These are phyloP conservation scores for Knufia petricola DNA, from an alignment of 2,329 filamentous ascomycete species.

Conservation along the genomic window DNA sequence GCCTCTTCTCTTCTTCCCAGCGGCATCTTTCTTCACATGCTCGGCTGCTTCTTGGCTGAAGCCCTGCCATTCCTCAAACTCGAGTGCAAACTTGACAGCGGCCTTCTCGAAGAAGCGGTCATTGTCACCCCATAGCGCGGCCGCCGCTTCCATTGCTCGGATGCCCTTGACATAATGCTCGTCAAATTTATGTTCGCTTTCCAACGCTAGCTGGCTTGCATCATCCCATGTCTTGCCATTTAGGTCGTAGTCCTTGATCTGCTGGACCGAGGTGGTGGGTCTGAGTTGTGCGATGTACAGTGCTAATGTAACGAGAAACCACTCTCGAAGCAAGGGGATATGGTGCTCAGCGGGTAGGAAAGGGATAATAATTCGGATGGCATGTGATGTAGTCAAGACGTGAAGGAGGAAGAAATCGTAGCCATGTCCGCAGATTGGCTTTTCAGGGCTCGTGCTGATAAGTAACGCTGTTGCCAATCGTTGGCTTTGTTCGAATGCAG, in stretches of 20 bases:
- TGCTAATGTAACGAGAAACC: slow-evolving; percentile 75
- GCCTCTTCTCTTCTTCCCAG: neutral
- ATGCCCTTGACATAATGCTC: slow-evolving; percentile 79
- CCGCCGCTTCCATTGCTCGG: slow-evolving; percentile 60
- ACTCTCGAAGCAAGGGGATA: slow-evolving; percentile 64
- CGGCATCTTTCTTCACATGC: neutral
- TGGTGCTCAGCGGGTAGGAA: slow-evolving; percentile 65
- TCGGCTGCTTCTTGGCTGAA: slow-evolving; percentile 10
- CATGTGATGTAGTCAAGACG: slow-evolving; percentile 75
- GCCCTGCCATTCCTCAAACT: slow-evolving; percentile 31
- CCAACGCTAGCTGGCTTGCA: slow-evolving; percentile 61
- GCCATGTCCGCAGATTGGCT: slow-evolving; percentile 31
- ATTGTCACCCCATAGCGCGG: slow-evolving; percentile 35
- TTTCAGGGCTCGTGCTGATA: slow-evolving; percentile 26
- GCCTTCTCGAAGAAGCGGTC: slow-evolving; percentile 41
- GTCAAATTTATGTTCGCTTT: slow-evolving; percentile 58
- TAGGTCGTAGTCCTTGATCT: slow-evolving; percentile 46
- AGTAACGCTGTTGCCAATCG: slow-evolving; percentile 42
- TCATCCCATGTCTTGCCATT: slow-evolving; percentile 65
- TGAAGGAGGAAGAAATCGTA: slow-evolving; percentile 83
- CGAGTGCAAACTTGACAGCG: slow-evolving; percentile 39
- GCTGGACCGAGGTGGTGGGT: slow-evolving; percentile 53
- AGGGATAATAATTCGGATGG: slow-evolving; percentile 75
- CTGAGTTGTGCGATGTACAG: slow-evolving; percentile 68
- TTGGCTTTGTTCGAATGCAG: slow-evolving; percentile 65